Conservation (phyloP, 1,284 basidiomycete genomes). For the Apiotrichum gracile region DNA sequence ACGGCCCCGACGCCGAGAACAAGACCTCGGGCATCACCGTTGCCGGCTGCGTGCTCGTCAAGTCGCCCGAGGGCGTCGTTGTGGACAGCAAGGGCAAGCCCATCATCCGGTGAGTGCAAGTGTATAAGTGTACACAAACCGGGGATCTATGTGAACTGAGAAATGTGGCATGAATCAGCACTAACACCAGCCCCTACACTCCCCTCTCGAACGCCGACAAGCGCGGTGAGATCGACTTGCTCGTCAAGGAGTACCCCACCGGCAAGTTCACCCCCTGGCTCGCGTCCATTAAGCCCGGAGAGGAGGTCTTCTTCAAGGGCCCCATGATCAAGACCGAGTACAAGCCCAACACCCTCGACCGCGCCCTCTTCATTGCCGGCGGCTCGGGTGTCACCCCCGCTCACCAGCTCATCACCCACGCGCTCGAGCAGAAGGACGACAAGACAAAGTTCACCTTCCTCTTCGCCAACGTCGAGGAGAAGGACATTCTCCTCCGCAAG, state of each 20-base stretch:
- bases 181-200: constrained; percentile 60
- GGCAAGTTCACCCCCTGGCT: constrained; percentile 77
- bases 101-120: constrained; percentile 59
- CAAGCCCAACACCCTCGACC: constrained; percentile 76
- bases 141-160: too few relatives aligned
- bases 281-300: constrained; percentile 65
- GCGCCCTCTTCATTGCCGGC: constrained; percentile 83
- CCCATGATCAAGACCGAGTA: constrained; percentile 78
- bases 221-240: constrained; percentile 68
- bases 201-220: constrained; percentile 68
- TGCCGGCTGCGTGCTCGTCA: constrained; percentile 55
- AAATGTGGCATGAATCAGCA: too few relatives aligned
- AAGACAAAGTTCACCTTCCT: constrained; percentile 92
- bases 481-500: constrained; percentile 81
- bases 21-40: constrained; percentile 60
- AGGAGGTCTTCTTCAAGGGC: constrained; percentile 81
- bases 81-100: constrained; percentile 77
- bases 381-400: constrained; percentile 51
- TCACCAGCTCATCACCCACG: constrained; percentile 61
- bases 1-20: constrained; percentile 60
- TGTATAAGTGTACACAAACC: too few relatives aligned
- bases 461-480: constrained; percentile 83
- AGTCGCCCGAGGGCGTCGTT: constrained; percentile 49
- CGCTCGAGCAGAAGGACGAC: constrained; percentile 65
- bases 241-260: constrained; percentile 67